Evolutionary conservation across 148 eudicot genomes (phyloP), one percentile per base, ranked within the genome.

Genomic region (Linanthus parryae): DNA sequence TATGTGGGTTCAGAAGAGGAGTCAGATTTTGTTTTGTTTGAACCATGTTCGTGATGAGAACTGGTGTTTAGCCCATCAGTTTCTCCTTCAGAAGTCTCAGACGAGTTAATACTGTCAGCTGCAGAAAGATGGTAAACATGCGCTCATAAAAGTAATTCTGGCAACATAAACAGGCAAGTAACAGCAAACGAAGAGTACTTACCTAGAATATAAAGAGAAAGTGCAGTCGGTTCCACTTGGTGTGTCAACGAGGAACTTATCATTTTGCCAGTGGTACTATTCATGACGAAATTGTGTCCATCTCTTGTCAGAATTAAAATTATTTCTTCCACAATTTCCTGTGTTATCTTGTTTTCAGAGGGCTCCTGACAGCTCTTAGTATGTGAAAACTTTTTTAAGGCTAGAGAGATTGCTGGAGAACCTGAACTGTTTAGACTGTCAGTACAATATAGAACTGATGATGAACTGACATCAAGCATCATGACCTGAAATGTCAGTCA

Each of bases 131-230:
- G n/a, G n/a, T n/a, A n/a, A n/a, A n/a, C n/a, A n/a, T n/a, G n/a
- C n/a, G n/a, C n/a, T n/a, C n/a, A n/a, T n/a, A n/a, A n/a, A n/a
- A n/a, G n/a, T n/a, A n/a, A n/a, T n/a, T n/a, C n/a, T n/a, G n/a
- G n/a, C n/a, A n/a, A n/a, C n/a, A n/a, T n/a, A n/a, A n/a, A n/a
- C n/a, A n/a, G n/a, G n/a, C n/a, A n/a, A n/a, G n/a, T n/a, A n/a
- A n/a, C n/a, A 58, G 39, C 46, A 44, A 11, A 21, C 22, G n/a
- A n/a, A n/a, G n/a, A 59, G 31, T 52, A 73, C 95, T 70, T 82
- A 69, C 99, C 99, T 79, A 94, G 51, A 40, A 94, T 67, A 71
- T 73, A 68, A 62, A 94, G 51, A 34, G 95, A 80, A 38, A 80
- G 59, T 52, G 86, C 96, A 61, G 71, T 30, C 58, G 77, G 75